Base-by-base conservation (phyloP, 2,329 filamentous ascomycete species). In the Clarireedia hainanense region DNA sequence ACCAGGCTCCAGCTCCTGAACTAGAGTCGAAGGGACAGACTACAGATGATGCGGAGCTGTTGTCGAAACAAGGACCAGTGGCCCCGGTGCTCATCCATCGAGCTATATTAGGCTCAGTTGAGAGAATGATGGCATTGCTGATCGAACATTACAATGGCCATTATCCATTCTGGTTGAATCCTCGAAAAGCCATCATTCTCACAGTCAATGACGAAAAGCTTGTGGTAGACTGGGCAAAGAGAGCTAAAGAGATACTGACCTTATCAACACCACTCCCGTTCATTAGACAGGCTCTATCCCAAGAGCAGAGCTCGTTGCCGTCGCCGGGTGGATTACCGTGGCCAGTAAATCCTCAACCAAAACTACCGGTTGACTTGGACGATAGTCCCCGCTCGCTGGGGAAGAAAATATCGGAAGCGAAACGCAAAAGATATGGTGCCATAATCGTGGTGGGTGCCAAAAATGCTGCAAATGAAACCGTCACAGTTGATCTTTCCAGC, bases 101-200 rank as follows among this genome's bases (percentile, higher is more conserved):
- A 50, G 90, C 91, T 14, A 86, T 95, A 37, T 78, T 95, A 51
- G 90, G 90, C 15, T 94, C 88, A 0, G 79, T 95, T 5, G 90
- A 95, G 71, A 80, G 91, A 47, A 83, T 95, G 59, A 85, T 95
- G 79, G 90, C 90, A 3, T 76, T 95, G 14, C 72, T 95, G 42
- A 91, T 94, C 55, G 91, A 95, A 71, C 86, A 89, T 62, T 89
- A 91, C 64, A 78, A 85, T 56, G 88, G 88, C 15, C 80, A 79
- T 57, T 95, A 89, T 82, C 90, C 90, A 3, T 92, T 95, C 69
- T 95, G 90, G 91, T 76, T 95, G 9, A 91, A 88, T 55, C 90
- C 90, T 1, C 81, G 84, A 5, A 91, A 94, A 67, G 85, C 82
- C 43, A 81, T 86, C 47, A 79, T 95, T 55, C 71, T 94, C 34